Conservation (phyloP, 176 grass and related monocot genomes). For the Oryza glumipatula region DNA sequence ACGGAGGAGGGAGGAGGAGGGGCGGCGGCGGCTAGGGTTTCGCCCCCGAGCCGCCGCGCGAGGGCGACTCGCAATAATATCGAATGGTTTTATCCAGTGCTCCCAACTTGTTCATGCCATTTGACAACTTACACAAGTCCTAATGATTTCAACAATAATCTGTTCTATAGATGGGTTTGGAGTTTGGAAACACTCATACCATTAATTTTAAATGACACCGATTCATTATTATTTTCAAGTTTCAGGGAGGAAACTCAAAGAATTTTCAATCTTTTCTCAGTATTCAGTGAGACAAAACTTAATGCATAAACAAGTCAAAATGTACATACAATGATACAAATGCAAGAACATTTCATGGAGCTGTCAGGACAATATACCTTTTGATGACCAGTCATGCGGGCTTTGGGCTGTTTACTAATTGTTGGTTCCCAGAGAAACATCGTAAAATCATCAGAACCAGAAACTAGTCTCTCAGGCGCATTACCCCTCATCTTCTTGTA, state of each 20-base stretch:
- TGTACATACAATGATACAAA: background rate
- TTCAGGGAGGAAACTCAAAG: background rate
- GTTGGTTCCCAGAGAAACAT: slow-evolving; percentile 98
- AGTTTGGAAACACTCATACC: background rate
- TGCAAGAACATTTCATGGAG: background rate
- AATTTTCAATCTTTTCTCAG: background rate
- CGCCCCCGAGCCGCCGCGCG: too few relatives aligned
- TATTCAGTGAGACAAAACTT: background rate
- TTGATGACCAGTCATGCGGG: slow-evolving; percentile 97
- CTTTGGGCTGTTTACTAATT: slow-evolving; percentile 72
- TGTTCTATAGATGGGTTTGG: background rate
- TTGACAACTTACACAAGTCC: background rate
- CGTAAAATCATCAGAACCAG: slow-evolving; percentile 95
- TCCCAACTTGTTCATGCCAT: background rate
- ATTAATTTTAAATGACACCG: too few relatives aligned
- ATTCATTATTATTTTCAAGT: background rate
- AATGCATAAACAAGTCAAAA: background rate
- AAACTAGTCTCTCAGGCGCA: slow-evolving; percentile 91
- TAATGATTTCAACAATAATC: slow-evolving; percentile 9
- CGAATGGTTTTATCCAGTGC: background rate
- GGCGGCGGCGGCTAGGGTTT: too few relatives aligned
- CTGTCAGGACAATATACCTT: slow-evolving; percentile 56
- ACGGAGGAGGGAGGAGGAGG: too few relatives aligned
- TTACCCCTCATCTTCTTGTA: slow-evolving; percentile 87
- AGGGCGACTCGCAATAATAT: background rate